Evolutionary conservation across 768 basidiomycete species (phyloP).

Genomic region (Boletus rex-veris): DNA sequence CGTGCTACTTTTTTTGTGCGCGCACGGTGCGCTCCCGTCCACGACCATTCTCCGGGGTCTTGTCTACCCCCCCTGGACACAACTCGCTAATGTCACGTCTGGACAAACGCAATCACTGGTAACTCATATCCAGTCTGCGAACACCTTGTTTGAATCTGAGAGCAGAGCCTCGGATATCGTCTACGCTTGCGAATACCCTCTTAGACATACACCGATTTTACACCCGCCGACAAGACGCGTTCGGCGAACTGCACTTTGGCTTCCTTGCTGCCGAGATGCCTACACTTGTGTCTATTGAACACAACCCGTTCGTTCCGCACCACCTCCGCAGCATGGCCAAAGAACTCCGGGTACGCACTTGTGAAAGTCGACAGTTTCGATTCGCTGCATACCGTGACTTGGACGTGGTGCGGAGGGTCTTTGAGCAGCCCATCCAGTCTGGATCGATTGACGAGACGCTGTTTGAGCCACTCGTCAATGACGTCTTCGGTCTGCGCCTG

Average conservation of each 20-base stretch:
- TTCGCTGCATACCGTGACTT: constrained; percentile 75
- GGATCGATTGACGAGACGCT: constrained; percentile 46
- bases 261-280: constrained; percentile 63
- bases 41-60: constrained; percentile 72
- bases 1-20: constrained; percentile 60
- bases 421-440: constrained; percentile 58
- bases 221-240: constrained; percentile 67
- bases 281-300: constrained; percentile 66
- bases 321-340: constrained; percentile 47
- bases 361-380: constrained; percentile 62
- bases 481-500: background rate
- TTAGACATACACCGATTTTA: constrained; percentile 66
- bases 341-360: constrained; percentile 55
- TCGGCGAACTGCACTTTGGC: constrained; percentile 62
- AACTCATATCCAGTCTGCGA: constrained; percentile 59
- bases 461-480: constrained; percentile 57
- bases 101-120: constrained; percentile 41
- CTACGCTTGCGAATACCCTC: constrained; percentile 45
- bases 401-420: constrained; percentile 63
- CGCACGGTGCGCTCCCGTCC: constrained; percentile 64
- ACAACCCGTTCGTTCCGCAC: constrained; percentile 49
- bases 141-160: constrained; percentile 57
- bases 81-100: constrained; percentile 41
- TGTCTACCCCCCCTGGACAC: constrained; percentile 75
- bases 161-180: constrained; percentile 42